Percentiles rank a stretch among this genome's conserved stretches.
phyloP scores from a whole-genome alignment of 345 rosid species.

The Bretschneidera sinensis region DNA sequence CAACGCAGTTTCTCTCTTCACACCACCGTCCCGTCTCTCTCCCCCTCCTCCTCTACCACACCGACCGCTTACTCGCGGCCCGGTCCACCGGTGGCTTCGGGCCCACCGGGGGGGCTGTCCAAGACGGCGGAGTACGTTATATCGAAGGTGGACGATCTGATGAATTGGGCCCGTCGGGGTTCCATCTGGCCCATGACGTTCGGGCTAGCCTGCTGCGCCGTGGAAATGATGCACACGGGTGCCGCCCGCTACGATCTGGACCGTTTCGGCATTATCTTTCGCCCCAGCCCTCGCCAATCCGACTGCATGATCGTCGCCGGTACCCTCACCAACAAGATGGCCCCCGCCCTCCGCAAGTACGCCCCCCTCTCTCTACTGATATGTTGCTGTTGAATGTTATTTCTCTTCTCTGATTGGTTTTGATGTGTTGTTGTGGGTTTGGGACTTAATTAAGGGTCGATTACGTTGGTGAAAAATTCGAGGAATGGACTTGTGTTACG shows the following conservation, averaged over 20 bases:
- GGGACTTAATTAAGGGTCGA: no score
- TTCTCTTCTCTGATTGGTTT: neutral
- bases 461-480: no score
- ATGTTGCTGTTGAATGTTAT: no score
- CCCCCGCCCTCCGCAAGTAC: slow-evolving; percentile 97
- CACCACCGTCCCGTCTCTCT: slow-evolving; percentile 46
- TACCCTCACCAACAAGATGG: slow-evolving; percentile 99
- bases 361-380: slow-evolving; percentile 13
- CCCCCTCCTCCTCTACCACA: slow-evolving; percentile 31
- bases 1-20: slow-evolving; percentile 48
- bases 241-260: slow-evolving; percentile 98
- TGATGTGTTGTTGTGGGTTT: slow-evolving; percentile 1
- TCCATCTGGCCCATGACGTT: slow-evolving; percentile 99
- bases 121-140: slow-evolving; percentile 88
- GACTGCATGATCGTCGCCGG: slow-evolving; percentile 99
- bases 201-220: slow-evolving; percentile 98
- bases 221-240: slow-evolving; percentile 99
- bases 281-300: slow-evolving; percentile 98
- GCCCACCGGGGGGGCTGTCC: slow-evolving; percentile 57
- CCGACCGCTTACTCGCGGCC: slow-evolving; percentile 60
- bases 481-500: no score
- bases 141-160: slow-evolving; percentile 88
- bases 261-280: slow-evolving; percentile 85
- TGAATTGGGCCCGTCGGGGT: slow-evolving; percentile 94
- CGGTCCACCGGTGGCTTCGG: slow-evolving; percentile 52